phyloP scores from a whole-genome alignment of 768 basidiomycete species.

The Pleurotus tuber-regium region DNA sequence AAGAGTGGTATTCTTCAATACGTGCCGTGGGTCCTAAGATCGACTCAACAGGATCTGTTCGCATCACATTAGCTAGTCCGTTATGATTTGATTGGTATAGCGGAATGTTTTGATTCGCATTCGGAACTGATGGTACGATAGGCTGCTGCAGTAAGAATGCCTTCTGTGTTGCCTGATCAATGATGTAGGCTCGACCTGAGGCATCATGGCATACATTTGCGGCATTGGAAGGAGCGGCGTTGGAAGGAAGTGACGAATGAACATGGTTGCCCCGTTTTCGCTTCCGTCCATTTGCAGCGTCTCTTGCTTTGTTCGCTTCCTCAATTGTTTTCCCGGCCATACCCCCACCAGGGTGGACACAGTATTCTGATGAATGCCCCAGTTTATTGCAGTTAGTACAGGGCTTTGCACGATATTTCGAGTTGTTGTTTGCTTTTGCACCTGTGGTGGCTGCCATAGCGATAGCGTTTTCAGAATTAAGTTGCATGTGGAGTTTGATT shows the following conservation, averaged over 20 bases:
- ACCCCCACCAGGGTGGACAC: conserved; percentile 12
- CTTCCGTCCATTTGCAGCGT: neutral
- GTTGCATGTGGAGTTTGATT: neutral
- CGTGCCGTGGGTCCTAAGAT: neutral
- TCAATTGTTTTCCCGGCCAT: conserved; percentile 10
- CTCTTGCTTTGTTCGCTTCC: neutral
- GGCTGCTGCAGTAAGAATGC: neutral
- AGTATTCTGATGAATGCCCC: conserved; percentile 5
- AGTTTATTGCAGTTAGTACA: conserved; percentile 11
- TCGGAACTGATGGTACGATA: neutral
- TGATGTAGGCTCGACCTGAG: neutral
- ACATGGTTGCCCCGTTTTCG: neutral
- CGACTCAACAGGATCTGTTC: neutral
- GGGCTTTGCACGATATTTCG: neutral
- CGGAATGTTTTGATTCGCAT: neutral
- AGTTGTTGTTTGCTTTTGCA: neutral
- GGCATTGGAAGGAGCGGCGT: neutral
- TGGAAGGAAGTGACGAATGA: neutral
- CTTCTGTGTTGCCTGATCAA: neutral
- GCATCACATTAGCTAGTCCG: neutral
- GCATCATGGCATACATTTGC: no score
- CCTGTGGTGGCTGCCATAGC: neutral
- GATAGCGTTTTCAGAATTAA: neutral
- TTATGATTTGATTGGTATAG: neutral
- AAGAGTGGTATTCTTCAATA: neutral